Evolutionary conservation across 169 alveolate genomes (phyloP).

Genomic region (Eimeria maxima): DNA sequence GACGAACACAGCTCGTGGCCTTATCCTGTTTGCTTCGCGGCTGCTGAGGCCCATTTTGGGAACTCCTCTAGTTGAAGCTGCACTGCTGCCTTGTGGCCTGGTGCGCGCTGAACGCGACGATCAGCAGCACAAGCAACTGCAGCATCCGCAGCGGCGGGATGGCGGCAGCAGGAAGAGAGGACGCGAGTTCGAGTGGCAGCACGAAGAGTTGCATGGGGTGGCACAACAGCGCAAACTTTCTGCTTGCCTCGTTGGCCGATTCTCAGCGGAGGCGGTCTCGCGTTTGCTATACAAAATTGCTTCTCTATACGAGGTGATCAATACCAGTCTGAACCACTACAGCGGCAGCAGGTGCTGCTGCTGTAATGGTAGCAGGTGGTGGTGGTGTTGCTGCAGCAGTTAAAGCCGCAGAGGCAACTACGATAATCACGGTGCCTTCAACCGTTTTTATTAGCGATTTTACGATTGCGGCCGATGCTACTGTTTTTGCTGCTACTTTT

Average conservation of each 20-base stretch:
- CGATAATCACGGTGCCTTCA: too few relatives aligned
- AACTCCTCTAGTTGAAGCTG: conserved; percentile 41
- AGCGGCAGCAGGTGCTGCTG: neutral
- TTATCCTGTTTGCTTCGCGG: neutral
- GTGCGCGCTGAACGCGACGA: neutral
- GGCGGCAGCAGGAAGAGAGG: conserved; percentile 49
- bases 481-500: neutral
- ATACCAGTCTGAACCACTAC: neutral
- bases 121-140: neutral
- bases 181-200: conserved; percentile 38
- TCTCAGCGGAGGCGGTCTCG: neutral
- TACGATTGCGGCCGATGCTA: neutral
- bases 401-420: too few relatives aligned
- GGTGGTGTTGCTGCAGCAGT: neutral
- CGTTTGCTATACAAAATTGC: conserved; percentile 1
- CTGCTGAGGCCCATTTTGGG: conserved; percentile 46
- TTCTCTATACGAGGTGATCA: conserved; percentile 7
- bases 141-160: neutral
- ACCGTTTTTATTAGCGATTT: neutral
- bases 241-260: neutral
- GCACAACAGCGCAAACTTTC: neutral
- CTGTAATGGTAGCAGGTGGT: neutral
- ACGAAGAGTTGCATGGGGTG: neutral
- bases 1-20: conserved; percentile 5
- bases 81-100: conserved; percentile 35